A percentile compares a stretch with the other conserved stretches of the same genome.
Evolutionary conservation across 805 yeast species (phyloP).

Genomic region (Suhomyces faveliae): DNA sequence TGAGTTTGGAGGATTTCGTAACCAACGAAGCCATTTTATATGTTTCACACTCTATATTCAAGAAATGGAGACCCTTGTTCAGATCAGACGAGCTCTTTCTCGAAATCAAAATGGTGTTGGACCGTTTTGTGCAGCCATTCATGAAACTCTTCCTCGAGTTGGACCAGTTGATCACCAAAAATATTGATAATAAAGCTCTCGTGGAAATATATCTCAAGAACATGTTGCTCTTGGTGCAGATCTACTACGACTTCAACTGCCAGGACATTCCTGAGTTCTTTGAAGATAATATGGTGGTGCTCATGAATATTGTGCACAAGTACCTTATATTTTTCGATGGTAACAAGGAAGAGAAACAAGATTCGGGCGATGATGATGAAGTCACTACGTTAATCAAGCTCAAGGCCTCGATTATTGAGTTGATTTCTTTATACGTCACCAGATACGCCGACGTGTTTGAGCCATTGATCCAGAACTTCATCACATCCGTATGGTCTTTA

Average conservation of each 20-base stretch:
- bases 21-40: slow-evolving; percentile 81
- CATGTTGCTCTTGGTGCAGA: slow-evolving; percentile 66
- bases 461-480: slow-evolving; percentile 71
- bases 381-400: slow-evolving; percentile 67
- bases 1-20: slow-evolving; percentile 64
- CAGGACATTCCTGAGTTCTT: slow-evolving; percentile 98
- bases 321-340: slow-evolving; percentile 64
- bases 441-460: slow-evolving; percentile 91
- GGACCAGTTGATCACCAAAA: slow-evolving; percentile 59
- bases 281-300: slow-evolving; percentile 78
- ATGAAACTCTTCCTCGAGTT: slow-evolving; percentile 64
- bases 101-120: slow-evolving; percentile 85
- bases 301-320: slow-evolving; percentile 81
- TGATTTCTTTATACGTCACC: slow-evolving; percentile 80
- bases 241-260: slow-evolving; percentile 91
- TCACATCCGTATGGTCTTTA: slow-evolving; percentile 78
- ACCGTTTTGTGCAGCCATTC: slow-evolving; percentile 79
- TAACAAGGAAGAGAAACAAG: slow-evolving; percentile 29
- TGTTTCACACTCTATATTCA: slow-evolving; percentile 94
- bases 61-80: slow-evolving; percentile 93
- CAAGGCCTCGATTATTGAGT: slow-evolving; percentile 80
- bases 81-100: slow-evolving; percentile 85
- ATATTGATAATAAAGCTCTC: slow-evolving; percentile 45
- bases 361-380: slow-evolving; percentile 55
- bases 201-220: slow-evolving; percentile 65